Base-by-base conservation (phyloP, 768 basidiomycete species). In the Trametes cubensis region DNA sequence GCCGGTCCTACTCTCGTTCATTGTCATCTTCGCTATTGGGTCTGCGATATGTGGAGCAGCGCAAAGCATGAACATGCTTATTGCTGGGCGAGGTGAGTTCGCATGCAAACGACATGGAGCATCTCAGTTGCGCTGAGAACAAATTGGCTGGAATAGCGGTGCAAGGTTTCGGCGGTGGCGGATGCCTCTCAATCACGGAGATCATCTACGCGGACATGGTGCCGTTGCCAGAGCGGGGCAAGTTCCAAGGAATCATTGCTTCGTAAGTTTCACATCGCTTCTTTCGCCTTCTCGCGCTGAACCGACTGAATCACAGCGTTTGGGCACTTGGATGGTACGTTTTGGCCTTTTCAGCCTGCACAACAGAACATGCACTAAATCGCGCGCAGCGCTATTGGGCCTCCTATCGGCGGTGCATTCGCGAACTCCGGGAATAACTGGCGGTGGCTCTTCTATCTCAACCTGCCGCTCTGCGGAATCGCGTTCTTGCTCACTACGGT, bases 11-110 rank as follows among this genome's bases (percentile, higher is more conserved):
- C 56, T 78, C 5, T 63, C 60, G 0, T 66, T 69, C 21, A 62
- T 78, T 11, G 20, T 68, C 0, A 51, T 74, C 11, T 79, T 79
- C 55, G 76, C 77, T 0, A n/a, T 78, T 23, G 80, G 81, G 0
- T 74, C 73, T 18, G 79, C 77, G 0, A n/a, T 81, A 1, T 73
- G 71, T 18, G 81, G 78, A 0, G 71, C 75, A 0, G 77, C 79
- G 0, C 67, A 74, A 26, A 76, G 53, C 57, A 79, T 81, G 77
- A 58, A 63, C 8, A 75, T 76, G 75, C 63, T 79, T 6, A 80
- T 81, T 49, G 77, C 72, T 6, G 78, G 75, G 0, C 66, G 80
- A 20, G 50, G 65, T 66, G 34, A 2, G 57, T 49, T 7, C 2
- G 1, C 15, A 6, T 1, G n/a, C n/a, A n/a, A n/a, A n/a, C n/a